A percentile compares a stretch with the other conserved stretches of the same genome.
Conservation (phyloP, 495 filamentous ascomycete genomes). For the Mycothermus thermophilus region DNA sequence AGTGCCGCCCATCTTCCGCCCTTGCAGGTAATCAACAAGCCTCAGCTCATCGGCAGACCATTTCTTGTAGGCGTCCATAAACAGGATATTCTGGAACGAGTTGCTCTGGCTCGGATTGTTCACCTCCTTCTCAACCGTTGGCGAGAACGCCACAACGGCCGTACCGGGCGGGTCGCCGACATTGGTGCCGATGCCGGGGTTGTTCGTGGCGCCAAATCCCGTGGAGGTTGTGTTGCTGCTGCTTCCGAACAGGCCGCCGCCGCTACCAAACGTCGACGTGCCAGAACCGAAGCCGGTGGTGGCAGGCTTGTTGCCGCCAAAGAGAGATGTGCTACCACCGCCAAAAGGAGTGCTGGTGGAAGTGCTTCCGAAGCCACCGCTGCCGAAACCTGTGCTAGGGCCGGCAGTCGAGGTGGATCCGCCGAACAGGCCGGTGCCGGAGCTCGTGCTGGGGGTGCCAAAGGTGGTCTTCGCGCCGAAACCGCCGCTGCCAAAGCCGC, state of each 20-base stretch:
- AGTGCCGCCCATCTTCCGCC: constrained; percentile 64
- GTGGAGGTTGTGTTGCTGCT: constrained; percentile 25
- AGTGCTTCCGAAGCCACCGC: constrained; percentile 38
- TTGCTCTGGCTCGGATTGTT: constrained; percentile 41
- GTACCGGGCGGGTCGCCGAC: constrained; percentile 52
- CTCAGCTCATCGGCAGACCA: constrained; percentile 86
- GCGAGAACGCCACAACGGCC: constrained; percentile 54
- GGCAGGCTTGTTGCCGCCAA: constrained; percentile 32
- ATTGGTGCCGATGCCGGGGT: constrained; percentile 25
- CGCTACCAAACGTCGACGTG: constrained; percentile 26
- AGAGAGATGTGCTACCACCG: constrained; percentile 27
- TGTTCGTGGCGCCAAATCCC: constrained; percentile 37
- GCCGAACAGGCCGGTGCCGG: constrained; percentile 29
- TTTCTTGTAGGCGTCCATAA: constrained; percentile 73
- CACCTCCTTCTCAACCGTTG: constrained; percentile 70
- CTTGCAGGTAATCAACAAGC: constrained; percentile 77
- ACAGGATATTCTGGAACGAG: constrained; percentile 76
- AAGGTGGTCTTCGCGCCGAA: constrained; percentile 25
- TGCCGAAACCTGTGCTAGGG: constrained; percentile 32
- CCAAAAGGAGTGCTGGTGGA: constrained; percentile 35
- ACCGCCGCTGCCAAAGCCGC: constrained; percentile 29
- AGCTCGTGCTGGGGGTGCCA: constrained; percentile 19
- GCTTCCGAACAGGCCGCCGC: constrained; percentile 36
- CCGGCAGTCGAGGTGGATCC: constrained; percentile 23
- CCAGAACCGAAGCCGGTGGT: constrained; percentile 19